Evolutionary conservation across 208 protist species (phyloP).

Genomic region (Trypanosomatidae sp.): DNA sequence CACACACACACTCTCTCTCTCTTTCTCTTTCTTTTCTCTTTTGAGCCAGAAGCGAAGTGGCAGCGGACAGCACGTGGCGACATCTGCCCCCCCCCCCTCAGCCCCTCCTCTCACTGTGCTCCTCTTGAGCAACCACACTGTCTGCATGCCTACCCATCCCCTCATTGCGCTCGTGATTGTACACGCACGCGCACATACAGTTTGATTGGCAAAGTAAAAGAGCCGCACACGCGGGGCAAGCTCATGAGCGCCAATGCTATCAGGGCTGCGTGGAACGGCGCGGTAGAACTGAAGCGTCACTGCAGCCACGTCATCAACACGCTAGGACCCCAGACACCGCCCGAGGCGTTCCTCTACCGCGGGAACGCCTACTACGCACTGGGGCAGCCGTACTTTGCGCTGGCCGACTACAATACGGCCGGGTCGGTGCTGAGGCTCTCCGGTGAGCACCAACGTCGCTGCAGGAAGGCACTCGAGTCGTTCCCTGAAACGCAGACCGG

Average conservation of each 20-base stretch:
- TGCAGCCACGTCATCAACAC: slow-evolving; percentile 82
- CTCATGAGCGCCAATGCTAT: slow-evolving; percentile 8
- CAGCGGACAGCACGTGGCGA: neutral
- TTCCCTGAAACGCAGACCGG: slow-evolving; percentile 68
- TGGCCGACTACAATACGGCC: slow-evolving; percentile 86
- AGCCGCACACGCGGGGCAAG: neutral
- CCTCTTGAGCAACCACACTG: neutral
- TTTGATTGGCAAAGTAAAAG: neutral
- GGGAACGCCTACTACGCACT: slow-evolving; percentile 88
- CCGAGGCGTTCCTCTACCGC: slow-evolving; percentile 83
- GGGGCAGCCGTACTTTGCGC: slow-evolving; percentile 78
- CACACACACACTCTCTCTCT: neutral
- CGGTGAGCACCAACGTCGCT: slow-evolving; percentile 56
- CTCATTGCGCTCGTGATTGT: neutral
- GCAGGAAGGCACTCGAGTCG: slow-evolving; percentile 36
- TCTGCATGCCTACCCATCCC: neutral
- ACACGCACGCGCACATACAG: neutral
- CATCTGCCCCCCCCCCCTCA: neutral
- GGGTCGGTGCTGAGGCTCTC: slow-evolving; percentile 57
- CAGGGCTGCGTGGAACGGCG: slow-evolving; percentile 34
- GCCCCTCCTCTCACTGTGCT: neutral
- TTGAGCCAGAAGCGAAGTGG: neutral
- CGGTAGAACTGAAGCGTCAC: slow-evolving; percentile 62
- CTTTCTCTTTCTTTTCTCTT: neutral
- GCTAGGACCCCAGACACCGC: slow-evolving; percentile 66